Evolutionary conservation across 1,284 basidiomycete species (phyloP).

Genomic region (Mixia osmundae): DNA sequence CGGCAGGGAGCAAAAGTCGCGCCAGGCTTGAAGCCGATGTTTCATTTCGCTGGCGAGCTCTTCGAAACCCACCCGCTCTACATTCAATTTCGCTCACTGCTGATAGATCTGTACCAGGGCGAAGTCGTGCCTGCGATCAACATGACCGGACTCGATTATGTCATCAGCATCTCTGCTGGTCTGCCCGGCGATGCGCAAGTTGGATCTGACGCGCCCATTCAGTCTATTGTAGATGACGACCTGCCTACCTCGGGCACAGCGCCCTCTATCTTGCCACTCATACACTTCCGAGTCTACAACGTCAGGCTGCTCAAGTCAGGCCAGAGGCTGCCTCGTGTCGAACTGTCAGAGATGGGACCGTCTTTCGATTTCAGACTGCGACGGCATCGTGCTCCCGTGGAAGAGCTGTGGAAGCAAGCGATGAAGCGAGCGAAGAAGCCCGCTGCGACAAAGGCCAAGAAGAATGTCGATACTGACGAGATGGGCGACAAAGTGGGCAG

Average conservation of each 20-base stretch:
- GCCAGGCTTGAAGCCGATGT: constrained; percentile 70
- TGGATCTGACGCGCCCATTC: not conserved
- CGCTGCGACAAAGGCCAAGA: constrained; percentile 78
- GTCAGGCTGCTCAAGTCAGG: constrained; percentile 50
- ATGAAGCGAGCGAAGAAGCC: constrained; percentile 72
- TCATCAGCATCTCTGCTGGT: constrained; percentile 61
- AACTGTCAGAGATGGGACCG: constrained; percentile 75
- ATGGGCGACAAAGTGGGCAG: constrained; percentile 89
- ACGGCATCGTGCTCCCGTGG: constrained; percentile 45
- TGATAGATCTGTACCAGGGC: constrained; percentile 70
- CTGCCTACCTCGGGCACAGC: constrained; percentile 19
- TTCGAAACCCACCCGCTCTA: constrained; percentile 80
- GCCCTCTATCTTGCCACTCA: constrained; percentile 36
- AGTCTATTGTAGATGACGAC: not conserved
- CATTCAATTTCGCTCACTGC: constrained; percentile 72
- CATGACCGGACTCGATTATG: constrained; percentile 65
- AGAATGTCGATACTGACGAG: constrained; percentile 68
- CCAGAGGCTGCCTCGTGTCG: constrained; percentile 49
- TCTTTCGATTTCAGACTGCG: constrained; percentile 62
- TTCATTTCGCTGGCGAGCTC: constrained; percentile 65
- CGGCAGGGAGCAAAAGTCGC: constrained; percentile 22
- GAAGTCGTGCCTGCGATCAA: constrained; percentile 64
- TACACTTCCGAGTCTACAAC: constrained; percentile 77
- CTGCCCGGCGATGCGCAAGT: too few species aligned
- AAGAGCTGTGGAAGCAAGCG: constrained; percentile 55